Evolutionary conservation across 2,329 filamentous ascomycete genomes (phyloP), one percentile per base, ranked within the genome.

Genomic region (Colletotrichum lupini): DNA sequence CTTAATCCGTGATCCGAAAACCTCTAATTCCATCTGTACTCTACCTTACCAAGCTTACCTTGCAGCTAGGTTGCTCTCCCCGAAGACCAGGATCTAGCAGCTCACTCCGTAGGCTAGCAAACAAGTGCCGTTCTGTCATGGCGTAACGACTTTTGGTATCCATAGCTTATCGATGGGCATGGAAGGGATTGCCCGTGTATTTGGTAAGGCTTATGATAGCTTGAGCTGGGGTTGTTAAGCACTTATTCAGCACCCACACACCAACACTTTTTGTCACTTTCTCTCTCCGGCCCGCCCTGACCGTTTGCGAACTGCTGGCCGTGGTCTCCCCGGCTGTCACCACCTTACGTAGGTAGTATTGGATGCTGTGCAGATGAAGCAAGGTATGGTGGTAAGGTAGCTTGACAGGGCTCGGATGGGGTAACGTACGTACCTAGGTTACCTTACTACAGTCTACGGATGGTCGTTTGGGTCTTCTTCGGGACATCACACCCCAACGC

Each of bases 191-290:
- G 14, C 32, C 57, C 28, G 60, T 32, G 60, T 63, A 66, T 73
- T 66, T 60, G 67, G 67, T 70, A 65, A 73, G 71, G 67, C 60
- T 71, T 69, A 63, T 64, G 53, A 42, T 65, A 32, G 42, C 35
- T 64, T 22, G 16, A 16, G 49, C 42, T n/a, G 42, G 60, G 30
- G 70, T 61, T 71, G 67, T 71, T 66, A 73, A 73, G 67, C 67
- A 60, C 67, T 73, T 73, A 66, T 49, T 73, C 67, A 73, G 71
- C 71, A 32, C 46, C 60, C 8, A n/a, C 12, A 14, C 26, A 49
- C 42, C 42, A 49, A n/a, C 42, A 49, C 42, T n/a, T n/a, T 19
- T 9, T 4, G 5, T 9, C 16, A 3, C 16, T 8, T 49, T n/a
- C 42, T 49, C 32, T 49, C 42, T 7, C 42, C 42, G 42, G 42